phyloP scores from a whole-genome alignment of 148 eudicot genomes.

The Fagopyrum esculentum region DNA sequence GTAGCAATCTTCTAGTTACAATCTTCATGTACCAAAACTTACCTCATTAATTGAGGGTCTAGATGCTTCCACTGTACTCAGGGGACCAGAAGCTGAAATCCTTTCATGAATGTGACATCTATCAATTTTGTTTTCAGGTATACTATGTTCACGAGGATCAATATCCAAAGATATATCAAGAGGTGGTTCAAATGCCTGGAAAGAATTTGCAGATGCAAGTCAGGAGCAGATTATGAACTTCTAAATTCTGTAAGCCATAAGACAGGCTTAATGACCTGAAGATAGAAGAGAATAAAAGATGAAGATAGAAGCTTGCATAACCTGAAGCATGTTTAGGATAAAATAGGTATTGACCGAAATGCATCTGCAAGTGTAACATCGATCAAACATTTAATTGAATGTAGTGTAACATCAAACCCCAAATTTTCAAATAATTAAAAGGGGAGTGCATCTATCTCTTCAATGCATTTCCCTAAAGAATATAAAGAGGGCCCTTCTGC shows the following conservation, averaged over 20 bases:
- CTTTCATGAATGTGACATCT: conserved; percentile 24
- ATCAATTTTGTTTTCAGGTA: conserved; percentile 29
- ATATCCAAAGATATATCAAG: conserved; percentile 67
- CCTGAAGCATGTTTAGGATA: conserved; percentile 91
- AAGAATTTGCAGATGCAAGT: conserved; percentile 11
- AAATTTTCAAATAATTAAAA: neutral
- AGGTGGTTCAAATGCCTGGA: conserved; percentile 90
- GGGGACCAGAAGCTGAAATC: conserved; percentile 28
- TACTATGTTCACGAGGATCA: conserved; percentile 39
- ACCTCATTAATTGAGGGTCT: conserved; percentile 19
- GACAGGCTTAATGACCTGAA: neutral
- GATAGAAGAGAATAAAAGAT: neutral
- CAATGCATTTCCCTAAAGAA: neutral
- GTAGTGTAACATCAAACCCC: neutral
- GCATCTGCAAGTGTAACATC: conserved; percentile 56
- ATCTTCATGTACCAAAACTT: conserved; percentile 21
- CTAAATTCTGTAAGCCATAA: neutral
- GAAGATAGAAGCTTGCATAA: conserved; percentile 21
- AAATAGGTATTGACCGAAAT: conserved; percentile 70
- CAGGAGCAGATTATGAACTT: neutral
- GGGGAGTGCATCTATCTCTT: conserved; percentile 7
- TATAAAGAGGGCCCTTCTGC: neutral
- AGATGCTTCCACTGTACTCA: conserved; percentile 25
- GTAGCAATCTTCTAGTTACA: conserved; percentile 18
- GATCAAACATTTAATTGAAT: conserved; percentile 1